phyloP scores from a whole-genome alignment of 2,329 filamentous ascomycete genomes.

The Alternaria sp. region DNA sequence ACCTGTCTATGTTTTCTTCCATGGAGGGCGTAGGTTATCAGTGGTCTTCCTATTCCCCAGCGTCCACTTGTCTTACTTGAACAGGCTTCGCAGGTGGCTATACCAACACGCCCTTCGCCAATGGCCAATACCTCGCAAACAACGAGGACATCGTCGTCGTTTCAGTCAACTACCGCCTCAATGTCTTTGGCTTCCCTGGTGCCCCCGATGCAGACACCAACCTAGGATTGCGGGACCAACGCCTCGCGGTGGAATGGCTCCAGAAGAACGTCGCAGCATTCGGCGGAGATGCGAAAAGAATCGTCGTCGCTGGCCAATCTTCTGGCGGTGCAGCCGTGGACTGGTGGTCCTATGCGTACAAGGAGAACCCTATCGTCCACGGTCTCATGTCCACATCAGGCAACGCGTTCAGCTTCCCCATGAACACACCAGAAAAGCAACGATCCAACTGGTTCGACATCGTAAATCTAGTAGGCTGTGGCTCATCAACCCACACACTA shows the following conservation, averaged over 20 bases:
- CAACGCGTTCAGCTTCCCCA: slow-evolving; percentile 24
- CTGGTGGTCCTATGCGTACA: slow-evolving; percentile 57
- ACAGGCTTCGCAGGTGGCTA: slow-evolving; percentile 46
- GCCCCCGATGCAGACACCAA: slow-evolving; percentile 49
- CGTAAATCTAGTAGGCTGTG: slow-evolving; percentile 21
- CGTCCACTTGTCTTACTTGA: neutral
- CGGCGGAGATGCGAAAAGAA: slow-evolving; percentile 54
- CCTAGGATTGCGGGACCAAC: slow-evolving; percentile 61
- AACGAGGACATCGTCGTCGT: slow-evolving; percentile 51
- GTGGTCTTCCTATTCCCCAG: neutral
- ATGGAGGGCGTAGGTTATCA: slow-evolving; percentile 48
- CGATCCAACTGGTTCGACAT: slow-evolving; percentile 23
- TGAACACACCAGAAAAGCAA: slow-evolving; percentile 21
- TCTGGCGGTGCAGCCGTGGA: slow-evolving; percentile 54
- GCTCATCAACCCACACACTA: slow-evolving; percentile 11
- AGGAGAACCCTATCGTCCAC: slow-evolving; percentile 55
- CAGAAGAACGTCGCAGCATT: slow-evolving; percentile 59
- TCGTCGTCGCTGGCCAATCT: slow-evolving; percentile 58
- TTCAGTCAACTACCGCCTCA: slow-evolving; percentile 49
- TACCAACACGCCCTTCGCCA: slow-evolving; percentile 47
- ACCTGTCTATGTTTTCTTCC: slow-evolving; percentile 51
- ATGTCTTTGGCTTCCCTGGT: slow-evolving; percentile 47
- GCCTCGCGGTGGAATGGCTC: slow-evolving; percentile 61
- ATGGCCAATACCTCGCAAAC: slow-evolving; percentile 46
- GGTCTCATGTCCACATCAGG: slow-evolving; percentile 52